phyloP scores from a whole-genome alignment of 306 rosid genomes.

The Gynostemma pentaphyllum region DNA sequence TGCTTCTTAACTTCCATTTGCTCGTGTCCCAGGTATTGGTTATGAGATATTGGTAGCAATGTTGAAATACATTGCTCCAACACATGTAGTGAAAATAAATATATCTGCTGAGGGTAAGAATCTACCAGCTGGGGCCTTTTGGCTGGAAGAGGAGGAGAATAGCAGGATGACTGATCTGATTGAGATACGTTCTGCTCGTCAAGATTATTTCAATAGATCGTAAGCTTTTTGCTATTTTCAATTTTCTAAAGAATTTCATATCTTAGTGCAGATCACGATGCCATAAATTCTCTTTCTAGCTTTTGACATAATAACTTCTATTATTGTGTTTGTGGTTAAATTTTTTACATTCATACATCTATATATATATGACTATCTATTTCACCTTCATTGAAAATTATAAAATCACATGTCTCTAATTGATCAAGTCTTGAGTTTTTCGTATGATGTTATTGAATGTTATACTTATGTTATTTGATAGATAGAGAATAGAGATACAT shows the following conservation, averaged over 20 bases:
- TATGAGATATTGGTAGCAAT: constrained; percentile 65
- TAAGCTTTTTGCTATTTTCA: constrained; percentile 27
- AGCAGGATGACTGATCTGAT: constrained; percentile 32
- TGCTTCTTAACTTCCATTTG: constrained; percentile 5
- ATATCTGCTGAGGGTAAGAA: constrained; percentile 57
- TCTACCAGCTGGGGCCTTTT: constrained; percentile 73
- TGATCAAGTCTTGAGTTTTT: not conserved
- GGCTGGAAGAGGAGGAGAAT: constrained; percentile 39
- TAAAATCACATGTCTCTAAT: no score
- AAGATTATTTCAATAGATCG: constrained; percentile 61
- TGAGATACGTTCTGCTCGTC: constrained; percentile 65
- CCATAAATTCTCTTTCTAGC: not conserved
- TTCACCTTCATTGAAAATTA: no score
- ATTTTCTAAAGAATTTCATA: not conserved
- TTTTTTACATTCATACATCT: not conserved
- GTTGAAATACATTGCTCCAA: constrained; percentile 61
- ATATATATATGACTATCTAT: not conserved
- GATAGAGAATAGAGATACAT: no score
- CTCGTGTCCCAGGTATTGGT: constrained; percentile 57
- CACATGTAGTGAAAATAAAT: constrained; percentile 69
- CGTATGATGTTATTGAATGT: not conserved
- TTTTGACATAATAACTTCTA: not conserved
- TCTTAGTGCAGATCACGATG: not conserved
- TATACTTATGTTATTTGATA: not conserved
- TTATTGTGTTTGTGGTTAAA: not conserved